Percentiles rank a stretch among this genome's conserved stretches.
phyloP scores from a whole-genome alignment of 2,329 filamentous ascomycete species.

The Calonectria leucothoes region DNA sequence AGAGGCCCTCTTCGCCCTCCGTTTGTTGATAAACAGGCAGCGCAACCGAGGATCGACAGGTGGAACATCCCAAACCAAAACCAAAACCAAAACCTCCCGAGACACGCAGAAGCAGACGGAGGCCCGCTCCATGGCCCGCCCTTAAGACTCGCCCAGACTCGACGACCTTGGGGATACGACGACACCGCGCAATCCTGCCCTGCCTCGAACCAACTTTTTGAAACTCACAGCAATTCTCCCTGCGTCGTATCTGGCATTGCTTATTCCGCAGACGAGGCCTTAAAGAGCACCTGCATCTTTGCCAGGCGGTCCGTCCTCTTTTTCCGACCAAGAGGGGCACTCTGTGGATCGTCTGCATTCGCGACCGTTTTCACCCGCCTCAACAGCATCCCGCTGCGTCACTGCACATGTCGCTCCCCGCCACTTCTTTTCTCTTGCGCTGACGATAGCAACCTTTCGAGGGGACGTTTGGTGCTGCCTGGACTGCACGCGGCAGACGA shows the following conservation, averaged over 20 bases:
- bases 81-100: not conserved
- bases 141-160: constrained; percentile 11
- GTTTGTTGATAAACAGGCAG: constrained; percentile 11
- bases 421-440: constrained; percentile 26
- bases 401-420: constrained; percentile 39
- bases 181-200: not conserved
- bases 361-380: constrained; percentile 1
- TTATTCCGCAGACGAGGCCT: not conserved
- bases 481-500: constrained; percentile 13
- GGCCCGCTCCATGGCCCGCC: constrained; percentile 16
- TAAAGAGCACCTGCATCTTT: not conserved
- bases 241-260: not conserved
- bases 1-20: constrained; percentile 11
- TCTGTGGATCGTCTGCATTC: constrained; percentile 1
- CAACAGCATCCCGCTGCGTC: not conserved
- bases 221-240: not conserved
- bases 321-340: constrained; percentile 14
- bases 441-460: constrained; percentile 36
- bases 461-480: constrained; percentile 26
- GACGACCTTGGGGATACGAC: not conserved
- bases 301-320: not conserved
- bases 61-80: not conserved
- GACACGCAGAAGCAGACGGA: constrained; percentile 3
- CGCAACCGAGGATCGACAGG: constrained; percentile 8
- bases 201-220: not conserved